phyloP scores from a whole-genome alignment of 75 land plant genomes.

The Sequoia sempervirens region DNA sequence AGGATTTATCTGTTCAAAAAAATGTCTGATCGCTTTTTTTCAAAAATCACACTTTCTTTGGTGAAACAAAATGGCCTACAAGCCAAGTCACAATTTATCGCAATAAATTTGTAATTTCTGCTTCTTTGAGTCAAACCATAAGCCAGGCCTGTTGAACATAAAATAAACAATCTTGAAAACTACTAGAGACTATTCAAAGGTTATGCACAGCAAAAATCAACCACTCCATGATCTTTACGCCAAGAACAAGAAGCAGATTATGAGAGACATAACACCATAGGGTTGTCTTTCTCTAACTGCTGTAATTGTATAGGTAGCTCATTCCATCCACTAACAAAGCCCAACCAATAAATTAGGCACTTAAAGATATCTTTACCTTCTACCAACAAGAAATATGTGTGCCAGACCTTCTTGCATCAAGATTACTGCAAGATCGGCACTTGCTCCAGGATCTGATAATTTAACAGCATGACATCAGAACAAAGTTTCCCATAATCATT shows the following conservation, averaged over 20 bases:
- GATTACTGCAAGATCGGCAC: conserved; percentile 91
- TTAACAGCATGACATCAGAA: background rate
- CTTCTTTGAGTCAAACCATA: background rate
- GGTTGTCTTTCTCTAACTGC: background rate
- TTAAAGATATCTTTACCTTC: conserved; percentile 37
- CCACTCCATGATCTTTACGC: background rate
- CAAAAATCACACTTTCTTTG: no score
- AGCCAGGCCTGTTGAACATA: background rate
- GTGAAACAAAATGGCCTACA: no score
- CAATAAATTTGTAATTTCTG: no score
- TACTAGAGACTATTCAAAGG: background rate
- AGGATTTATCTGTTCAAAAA: no score
- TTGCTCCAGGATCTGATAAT: conserved; percentile 79
- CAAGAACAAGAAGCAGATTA: background rate
- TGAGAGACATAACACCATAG: background rate
- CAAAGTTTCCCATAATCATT: background rate
- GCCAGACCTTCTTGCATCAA: conserved; percentile 97
- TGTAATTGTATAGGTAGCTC: background rate
- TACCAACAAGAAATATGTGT: conserved; percentile 78
- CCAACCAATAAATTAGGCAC: background rate
- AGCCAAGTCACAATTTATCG: no score
- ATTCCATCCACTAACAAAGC: background rate
- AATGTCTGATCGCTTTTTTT: no score
- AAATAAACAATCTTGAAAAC: background rate
- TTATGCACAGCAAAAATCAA: background rate